phyloP scores from a whole-genome alignment of 2,329 filamentous ascomycete genomes.

The Sporothrix brunneoviolacea region DNA sequence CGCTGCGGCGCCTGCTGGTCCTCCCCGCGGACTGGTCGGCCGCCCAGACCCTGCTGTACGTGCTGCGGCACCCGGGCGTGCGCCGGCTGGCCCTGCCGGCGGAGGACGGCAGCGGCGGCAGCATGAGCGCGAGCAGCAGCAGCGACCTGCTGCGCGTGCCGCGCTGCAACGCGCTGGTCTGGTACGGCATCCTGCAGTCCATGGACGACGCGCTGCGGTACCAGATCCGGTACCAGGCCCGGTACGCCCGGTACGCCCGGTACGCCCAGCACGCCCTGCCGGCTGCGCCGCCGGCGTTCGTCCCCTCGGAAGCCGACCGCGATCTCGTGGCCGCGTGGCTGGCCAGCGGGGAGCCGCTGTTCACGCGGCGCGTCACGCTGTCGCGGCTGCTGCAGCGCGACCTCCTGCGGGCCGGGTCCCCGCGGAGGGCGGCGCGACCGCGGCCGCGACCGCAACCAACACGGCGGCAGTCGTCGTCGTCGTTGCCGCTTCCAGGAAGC shows the following conservation, averaged over 20 bases:
- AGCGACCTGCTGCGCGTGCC: neutral
- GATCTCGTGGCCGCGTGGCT: constrained; percentile 4
- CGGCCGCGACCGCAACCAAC: no score
- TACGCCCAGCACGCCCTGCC: neutral
- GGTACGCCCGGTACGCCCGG: no score
- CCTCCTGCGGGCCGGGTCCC: neutral
- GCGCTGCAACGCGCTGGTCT: constrained; percentile 5
- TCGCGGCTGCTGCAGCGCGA: neutral
- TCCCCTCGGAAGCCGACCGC: neutral
- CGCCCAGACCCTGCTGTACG: constrained; percentile 3
- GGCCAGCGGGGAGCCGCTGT: constrained; percentile 4
- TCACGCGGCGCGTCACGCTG: neutral
- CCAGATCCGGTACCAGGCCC: neutral
- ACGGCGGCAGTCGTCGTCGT: no score
- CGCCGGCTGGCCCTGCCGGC: constrained; percentile 1
- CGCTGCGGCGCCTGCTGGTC: constrained; percentile 2
- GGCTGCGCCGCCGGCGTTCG: neutral
- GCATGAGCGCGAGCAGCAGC: no score
- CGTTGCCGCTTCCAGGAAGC: no score
- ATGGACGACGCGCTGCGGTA: neutral
- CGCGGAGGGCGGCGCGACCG: no score
- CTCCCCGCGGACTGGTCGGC: constrained; percentile 1
- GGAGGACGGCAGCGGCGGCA: no score
- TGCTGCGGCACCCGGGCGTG: constrained; percentile 11
- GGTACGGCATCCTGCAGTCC: constrained; percentile 8